A percentile compares a stretch with the other conserved stretches of the same genome.
Evolutionary conservation across 2,329 filamentous ascomycete species (phyloP).

Genomic region (Scedosporium boydii): DNA sequence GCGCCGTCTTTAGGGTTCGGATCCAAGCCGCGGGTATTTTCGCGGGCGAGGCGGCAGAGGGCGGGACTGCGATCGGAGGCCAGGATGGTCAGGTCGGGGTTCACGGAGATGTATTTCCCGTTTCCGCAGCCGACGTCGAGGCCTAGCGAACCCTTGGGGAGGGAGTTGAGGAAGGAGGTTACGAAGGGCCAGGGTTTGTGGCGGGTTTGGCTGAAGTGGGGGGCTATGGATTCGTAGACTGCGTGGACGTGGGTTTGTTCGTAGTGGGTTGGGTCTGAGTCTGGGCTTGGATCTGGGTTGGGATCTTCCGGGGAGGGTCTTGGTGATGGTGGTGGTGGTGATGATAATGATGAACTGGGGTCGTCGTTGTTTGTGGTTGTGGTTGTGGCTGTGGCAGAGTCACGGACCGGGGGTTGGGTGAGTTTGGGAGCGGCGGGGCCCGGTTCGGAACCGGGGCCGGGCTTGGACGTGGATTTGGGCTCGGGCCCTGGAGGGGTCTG

Average conservation of each 20-base stretch:
- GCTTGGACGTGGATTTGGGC: not conserved
- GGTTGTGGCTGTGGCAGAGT: not conserved
- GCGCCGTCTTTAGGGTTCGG: slow-evolving; percentile 32
- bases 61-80: slow-evolving; percentile 66
- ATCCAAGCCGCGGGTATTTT: slow-evolving; percentile 17
- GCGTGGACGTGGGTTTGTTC: slow-evolving; percentile 82
- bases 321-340: not conserved
- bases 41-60: slow-evolving; percentile 38
- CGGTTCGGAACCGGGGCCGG: not conserved
- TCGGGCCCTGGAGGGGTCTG: not conserved
- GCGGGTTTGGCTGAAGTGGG: slow-evolving; percentile 73
- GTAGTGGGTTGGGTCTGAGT: slow-evolving; percentile 36
- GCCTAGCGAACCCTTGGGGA: slow-evolving; percentile 64
- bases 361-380: not conserved
- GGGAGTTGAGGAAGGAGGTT: slow-evolving; percentile 60
- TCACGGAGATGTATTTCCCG: slow-evolving; percentile 85
- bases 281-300: slow-evolving; percentile 13
- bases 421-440: not conserved
- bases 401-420: not conserved
- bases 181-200: slow-evolving; percentile 90
- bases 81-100: slow-evolving; percentile 64
- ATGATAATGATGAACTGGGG: not conserved
- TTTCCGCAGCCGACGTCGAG: slow-evolving; percentile 94
- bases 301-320: not conserved
- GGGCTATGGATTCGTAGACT: slow-evolving; percentile 81